These are phyloP conservation scores for Gymnopilus junonius DNA, from an alignment of 768 basidiomycete genomes.

Conservation along the genomic window DNA sequence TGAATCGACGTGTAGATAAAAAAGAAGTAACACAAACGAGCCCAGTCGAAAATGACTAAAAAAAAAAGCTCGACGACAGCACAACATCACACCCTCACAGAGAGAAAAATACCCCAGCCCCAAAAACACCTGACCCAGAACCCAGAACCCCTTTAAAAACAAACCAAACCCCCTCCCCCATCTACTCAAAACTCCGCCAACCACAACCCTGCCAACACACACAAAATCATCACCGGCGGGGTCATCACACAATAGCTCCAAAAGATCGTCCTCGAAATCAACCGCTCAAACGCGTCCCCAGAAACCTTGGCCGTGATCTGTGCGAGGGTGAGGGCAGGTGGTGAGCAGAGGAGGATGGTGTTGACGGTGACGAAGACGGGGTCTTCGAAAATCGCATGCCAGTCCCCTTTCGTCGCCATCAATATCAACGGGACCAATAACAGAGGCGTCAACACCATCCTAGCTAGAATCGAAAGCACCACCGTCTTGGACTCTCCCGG, in stretches of 20 bases:
- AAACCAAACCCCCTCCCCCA: too few relatives aligned
- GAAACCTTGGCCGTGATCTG: slow-evolving; percentile 62
- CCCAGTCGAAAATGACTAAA: too few relatives aligned
- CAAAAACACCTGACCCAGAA: too few relatives aligned
- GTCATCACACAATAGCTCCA: slow-evolving; percentile 92
- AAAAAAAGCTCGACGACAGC: too few relatives aligned
- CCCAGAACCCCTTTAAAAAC: too few relatives aligned
- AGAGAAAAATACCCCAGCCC: too few relatives aligned
- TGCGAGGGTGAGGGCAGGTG: slow-evolving; percentile 43
- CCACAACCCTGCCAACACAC: slow-evolving; percentile 76
- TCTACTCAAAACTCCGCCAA: slow-evolving; percentile 58
- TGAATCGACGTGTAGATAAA: too few relatives aligned
- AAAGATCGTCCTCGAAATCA: slow-evolving; percentile 90
- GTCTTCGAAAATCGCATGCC: slow-evolving; percentile 72
- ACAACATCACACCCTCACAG: too few relatives aligned
- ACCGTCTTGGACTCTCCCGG: slow-evolving; percentile 85
- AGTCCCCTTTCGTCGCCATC: slow-evolving; percentile 57
- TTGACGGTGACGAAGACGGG: slow-evolving; percentile 89
- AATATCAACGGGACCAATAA: slow-evolving; percentile 79
- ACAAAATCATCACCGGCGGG: slow-evolving; percentile 79
- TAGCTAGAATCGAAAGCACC: slow-evolving; percentile 71
- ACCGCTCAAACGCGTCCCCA: slow-evolving; percentile 88
- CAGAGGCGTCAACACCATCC: slow-evolving; percentile 88
- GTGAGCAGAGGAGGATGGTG: slow-evolving; percentile 89
- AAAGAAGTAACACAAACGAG: too few relatives aligned